These are phyloP conservation scores for Rubia yunnanensis DNA, from an alignment of 257 asterid genomes.

Conservation along the genomic window DNA sequence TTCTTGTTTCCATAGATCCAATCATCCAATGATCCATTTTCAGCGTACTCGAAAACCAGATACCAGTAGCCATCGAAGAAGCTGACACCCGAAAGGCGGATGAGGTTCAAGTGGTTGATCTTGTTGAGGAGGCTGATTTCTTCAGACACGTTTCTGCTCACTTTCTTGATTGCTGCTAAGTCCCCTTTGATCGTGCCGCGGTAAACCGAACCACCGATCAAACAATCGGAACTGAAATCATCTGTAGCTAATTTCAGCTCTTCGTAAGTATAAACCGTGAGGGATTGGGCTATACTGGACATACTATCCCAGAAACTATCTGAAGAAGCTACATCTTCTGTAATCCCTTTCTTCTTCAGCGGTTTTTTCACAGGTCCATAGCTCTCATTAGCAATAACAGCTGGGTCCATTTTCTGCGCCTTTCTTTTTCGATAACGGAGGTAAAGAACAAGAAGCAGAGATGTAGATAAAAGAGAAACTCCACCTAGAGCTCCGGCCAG, in stretches of 20 bases:
- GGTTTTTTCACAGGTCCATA: conserved; percentile 44
- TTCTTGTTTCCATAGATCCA: conserved; percentile 31
- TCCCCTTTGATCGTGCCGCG: conserved; percentile 71
- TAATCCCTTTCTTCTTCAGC: conserved; percentile 16
- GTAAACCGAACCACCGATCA: conserved; percentile 68
- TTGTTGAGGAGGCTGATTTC: conserved; percentile 65
- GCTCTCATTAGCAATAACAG: conserved; percentile 19
- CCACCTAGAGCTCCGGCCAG: conserved; percentile 54
- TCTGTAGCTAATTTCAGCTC: conserved; percentile 57
- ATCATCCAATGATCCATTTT: conserved; percentile 53
- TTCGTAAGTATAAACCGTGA: conserved; percentile 50
- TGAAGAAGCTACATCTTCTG: conserved; percentile 16
- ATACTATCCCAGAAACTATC: conserved; percentile 42
- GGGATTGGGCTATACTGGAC: conserved; percentile 58
- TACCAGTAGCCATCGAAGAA: conserved; percentile 72
- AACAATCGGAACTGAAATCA: conserved; percentile 41
- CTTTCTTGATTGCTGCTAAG: conserved; percentile 77
- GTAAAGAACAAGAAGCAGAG: conserved; percentile 22
- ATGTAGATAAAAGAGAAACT: conserved; percentile 16
- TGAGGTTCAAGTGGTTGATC: conserved; percentile 82
- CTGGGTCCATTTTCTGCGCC: conserved; percentile 21
- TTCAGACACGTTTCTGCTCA: conserved; percentile 71
- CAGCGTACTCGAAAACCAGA: conserved; percentile 76
- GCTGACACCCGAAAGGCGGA: conserved; percentile 75
- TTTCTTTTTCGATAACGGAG: conserved; percentile 20